These are phyloP conservation scores for Solanum tarapatanum DNA, from an alignment of 257 asterid genomes.

Conservation along the genomic window DNA sequence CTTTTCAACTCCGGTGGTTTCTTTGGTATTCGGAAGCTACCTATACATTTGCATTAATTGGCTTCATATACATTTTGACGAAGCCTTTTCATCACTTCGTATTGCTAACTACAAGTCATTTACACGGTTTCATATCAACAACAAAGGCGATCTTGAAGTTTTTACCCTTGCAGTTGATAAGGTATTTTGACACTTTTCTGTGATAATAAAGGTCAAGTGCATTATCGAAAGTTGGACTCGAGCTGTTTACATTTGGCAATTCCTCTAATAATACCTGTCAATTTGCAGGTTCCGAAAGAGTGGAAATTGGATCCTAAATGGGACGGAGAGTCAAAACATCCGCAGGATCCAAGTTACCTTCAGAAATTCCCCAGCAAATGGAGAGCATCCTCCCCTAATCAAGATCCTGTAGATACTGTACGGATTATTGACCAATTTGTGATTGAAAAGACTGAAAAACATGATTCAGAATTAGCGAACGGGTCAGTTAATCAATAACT, in stretches of 20 bases:
- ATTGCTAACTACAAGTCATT: conserved; percentile 95
- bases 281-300: conserved; percentile 75
- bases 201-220: background rate
- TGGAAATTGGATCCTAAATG: conserved; percentile 92
- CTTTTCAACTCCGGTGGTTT: conserved; percentile 91
- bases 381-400: conserved; percentile 55
- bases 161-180: conserved; percentile 96
- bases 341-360: conserved; percentile 39
- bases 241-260: background rate
- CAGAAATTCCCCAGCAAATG: conserved; percentile 81
- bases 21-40: conserved; percentile 90
- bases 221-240: background rate
- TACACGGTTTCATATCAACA: conserved; percentile 76
- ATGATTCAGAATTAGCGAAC: conserved; percentile 22
- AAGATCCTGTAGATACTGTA: conserved; percentile 68
- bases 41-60: conserved; percentile 91
- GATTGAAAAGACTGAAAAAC: conserved; percentile 34
- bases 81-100: conserved; percentile 95
- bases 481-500: conserved; percentile 28
- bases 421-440: conserved; percentile 71
- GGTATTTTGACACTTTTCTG: conserved; percentile 20
- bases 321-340: conserved; percentile 61
- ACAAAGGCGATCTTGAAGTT: conserved; percentile 79
- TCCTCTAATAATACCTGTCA: background rate
- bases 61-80: conserved; percentile 96